phyloP scores from a whole-genome alignment of 257 asterid genomes.

The Echium plantagineum region DNA sequence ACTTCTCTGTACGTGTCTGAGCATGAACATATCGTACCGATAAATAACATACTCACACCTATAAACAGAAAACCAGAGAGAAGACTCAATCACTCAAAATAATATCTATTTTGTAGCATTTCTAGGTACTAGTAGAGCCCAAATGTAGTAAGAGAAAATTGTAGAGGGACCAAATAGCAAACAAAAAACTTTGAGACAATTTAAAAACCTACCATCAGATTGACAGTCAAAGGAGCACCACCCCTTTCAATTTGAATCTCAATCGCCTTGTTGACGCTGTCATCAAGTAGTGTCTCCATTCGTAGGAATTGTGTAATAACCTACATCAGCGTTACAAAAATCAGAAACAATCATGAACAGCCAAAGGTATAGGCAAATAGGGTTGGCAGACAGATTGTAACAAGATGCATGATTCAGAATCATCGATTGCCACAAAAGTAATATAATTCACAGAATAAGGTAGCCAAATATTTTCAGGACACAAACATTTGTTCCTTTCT shows the following conservation, averaged over 20 bases:
- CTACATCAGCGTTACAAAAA: constrained; percentile 34
- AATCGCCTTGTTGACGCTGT: constrained; percentile 54
- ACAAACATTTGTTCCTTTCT: neutral
- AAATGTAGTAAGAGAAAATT: neutral
- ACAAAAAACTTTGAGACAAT: neutral
- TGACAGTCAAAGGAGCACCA: constrained; percentile 68
- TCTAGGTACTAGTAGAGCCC: neutral
- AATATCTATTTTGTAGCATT: neutral
- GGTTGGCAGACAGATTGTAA: neutral
- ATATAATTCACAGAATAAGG: neutral
- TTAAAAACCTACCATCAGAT: constrained; percentile 46
- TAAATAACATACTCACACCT: neutral
- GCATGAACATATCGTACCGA: neutral
- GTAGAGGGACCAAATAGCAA: neutral
- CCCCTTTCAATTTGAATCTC: constrained; percentile 98
- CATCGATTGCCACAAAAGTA: neutral
- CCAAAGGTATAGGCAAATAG: neutral
- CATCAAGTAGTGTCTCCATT: constrained; percentile 90
- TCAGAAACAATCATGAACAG: constrained; percentile 11
- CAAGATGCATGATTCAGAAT: neutral
- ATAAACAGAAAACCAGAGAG: neutral
- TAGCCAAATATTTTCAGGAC: neutral
- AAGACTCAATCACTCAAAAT: neutral
- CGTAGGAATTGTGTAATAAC: constrained; percentile 85
- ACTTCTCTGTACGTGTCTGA: neutral